Conservation (phyloP, 495 filamentous ascomycete species). For the Podospora bellae-mahoneyi region DNA sequence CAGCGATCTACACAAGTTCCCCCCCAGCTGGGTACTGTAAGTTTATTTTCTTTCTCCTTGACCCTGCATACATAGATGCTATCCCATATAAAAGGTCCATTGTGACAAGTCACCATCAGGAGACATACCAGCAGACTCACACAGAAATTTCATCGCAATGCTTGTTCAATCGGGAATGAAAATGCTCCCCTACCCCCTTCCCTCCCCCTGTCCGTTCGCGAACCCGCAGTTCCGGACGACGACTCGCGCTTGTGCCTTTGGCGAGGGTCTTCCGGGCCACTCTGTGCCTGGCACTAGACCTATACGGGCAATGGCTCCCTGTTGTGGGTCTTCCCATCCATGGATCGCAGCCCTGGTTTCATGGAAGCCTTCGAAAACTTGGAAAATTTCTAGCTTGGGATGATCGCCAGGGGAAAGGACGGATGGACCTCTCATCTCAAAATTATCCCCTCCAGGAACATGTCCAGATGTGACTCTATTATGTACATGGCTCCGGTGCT, state of each 20-base stretch:
- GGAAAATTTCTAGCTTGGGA: constrained; percentile 10
- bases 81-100: too few species aligned
- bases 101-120: too few species aligned
- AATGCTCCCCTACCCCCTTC: background rate
- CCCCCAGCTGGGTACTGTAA: background rate
- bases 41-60: background rate
- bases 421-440: background rate
- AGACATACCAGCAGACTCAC: too few species aligned
- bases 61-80: background rate
- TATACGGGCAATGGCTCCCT: constrained; percentile 4
- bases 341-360: constrained; percentile 6
- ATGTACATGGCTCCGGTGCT: too few species aligned
- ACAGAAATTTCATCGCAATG: constrained; percentile 4
- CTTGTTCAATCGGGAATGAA: constrained; percentile 3
- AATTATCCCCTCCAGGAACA: background rate
- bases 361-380: constrained; percentile 8
- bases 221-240: constrained; percentile 10
- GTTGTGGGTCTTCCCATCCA: background rate
- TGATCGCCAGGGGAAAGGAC: background rate
- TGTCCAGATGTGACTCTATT: background rate
- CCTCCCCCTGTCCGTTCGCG: constrained; percentile 1
- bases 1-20: background rate
- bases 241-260: constrained; percentile 7
- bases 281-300: constrained; percentile 15
- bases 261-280: constrained; percentile 13